phyloP scores from a whole-genome alignment of 176 grass and related monocot genomes.

The Oryza coarctata region DNA sequence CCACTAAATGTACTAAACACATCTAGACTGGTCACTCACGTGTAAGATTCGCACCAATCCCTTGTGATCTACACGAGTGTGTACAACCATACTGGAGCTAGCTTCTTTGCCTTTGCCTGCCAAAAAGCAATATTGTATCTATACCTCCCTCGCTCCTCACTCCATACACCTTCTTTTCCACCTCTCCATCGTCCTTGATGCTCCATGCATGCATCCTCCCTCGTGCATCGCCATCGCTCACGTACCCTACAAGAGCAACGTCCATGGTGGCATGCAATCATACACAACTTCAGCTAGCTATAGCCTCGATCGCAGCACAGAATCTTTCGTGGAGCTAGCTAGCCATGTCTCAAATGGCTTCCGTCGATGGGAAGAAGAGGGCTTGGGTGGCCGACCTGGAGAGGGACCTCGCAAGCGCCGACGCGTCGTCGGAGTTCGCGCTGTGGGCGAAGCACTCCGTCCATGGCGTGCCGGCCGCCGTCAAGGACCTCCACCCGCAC shows the following conservation, averaged over 20 bases:
- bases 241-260: background rate
- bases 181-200: background rate
- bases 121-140: background rate
- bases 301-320: no score
- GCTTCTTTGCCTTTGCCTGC: background rate
- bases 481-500: slow-evolving; percentile 47
- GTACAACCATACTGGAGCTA: background rate
- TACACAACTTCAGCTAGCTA: no score
- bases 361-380: background rate
- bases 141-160: background rate
- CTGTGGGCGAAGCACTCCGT: slow-evolving; percentile 47
- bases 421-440: background rate
- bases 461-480: slow-evolving; percentile 52
- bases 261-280: background rate
- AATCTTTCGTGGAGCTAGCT: no score
- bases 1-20: no score
- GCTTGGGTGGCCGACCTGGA: slow-evolving; percentile 37
- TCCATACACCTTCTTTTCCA: background rate
- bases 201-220: background rate
- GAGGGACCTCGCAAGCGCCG: background rate
- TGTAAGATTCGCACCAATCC: no score
- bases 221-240: no score
- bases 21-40: no score
- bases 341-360: background rate
- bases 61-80: no score